Conservation (phyloP, 2,329 filamentous ascomycete species). For the Sphaerulina populicola region DNA sequence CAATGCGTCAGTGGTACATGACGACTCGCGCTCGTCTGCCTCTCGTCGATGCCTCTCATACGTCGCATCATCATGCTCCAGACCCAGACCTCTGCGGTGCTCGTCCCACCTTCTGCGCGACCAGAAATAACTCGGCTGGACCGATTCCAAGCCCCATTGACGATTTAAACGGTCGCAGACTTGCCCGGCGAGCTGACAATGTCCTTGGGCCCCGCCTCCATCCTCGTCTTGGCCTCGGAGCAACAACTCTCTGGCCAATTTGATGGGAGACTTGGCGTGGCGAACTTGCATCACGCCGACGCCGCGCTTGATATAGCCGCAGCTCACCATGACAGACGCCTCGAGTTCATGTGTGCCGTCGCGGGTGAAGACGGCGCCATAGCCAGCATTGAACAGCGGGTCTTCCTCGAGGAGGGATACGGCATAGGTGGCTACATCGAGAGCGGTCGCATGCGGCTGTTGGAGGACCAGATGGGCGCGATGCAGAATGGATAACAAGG, state of each 20-base stretch:
- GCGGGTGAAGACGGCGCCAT: slow-evolving; percentile 77
- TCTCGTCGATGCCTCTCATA: slow-evolving; percentile 40
- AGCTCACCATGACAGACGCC: slow-evolving; percentile 75
- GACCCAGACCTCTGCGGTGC: slow-evolving; percentile 54
- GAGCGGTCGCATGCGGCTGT: slow-evolving; percentile 46
- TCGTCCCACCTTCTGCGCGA: slow-evolving; percentile 72
- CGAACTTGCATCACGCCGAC: slow-evolving; percentile 67
- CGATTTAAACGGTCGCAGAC: slow-evolving; percentile 62
- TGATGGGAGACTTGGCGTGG: slow-evolving; percentile 70
- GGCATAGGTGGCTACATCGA: slow-evolving; percentile 67
- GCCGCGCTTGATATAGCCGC: slow-evolving; percentile 63
- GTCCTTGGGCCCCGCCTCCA: slow-evolving; percentile 54
- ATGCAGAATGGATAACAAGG: slow-evolving; percentile 34
- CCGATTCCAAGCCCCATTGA: slow-evolving; percentile 61
- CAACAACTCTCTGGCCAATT: slow-evolving; percentile 63
- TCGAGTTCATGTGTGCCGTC: slow-evolving; percentile 79
- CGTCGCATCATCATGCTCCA: slow-evolving; percentile 30
- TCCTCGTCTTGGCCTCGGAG: slow-evolving; percentile 57
- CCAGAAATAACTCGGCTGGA: slow-evolving; percentile 66
- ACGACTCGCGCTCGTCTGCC: slow-evolving; percentile 21
- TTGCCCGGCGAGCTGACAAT: slow-evolving; percentile 60
- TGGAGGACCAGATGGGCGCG: slow-evolving; percentile 27
- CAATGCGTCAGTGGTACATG: background rate
- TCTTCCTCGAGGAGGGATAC: slow-evolving; percentile 70
- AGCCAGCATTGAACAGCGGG: slow-evolving; percentile 73